Evolutionary conservation across 73 alveolate genomes (phyloP), one percentile per base, ranked within the genome.

Genomic region (Paramecium biaurelia): DNA sequence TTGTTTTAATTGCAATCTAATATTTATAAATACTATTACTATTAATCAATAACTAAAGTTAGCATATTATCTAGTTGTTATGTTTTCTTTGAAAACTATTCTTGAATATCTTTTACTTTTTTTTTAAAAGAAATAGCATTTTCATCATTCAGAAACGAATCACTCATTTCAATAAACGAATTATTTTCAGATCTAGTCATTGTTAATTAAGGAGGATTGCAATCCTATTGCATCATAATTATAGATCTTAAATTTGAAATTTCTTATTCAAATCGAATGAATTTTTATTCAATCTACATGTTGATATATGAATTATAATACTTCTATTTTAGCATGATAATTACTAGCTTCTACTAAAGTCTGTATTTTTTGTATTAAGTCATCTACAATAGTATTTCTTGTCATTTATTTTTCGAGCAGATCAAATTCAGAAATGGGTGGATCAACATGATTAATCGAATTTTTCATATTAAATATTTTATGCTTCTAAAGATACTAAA

Each of bases 141-240:
- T 32, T 63, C 84, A 32, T 63, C 84, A 63, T 63, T 63, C 43
- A 63, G 84, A 63, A 63, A 63, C 45, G 84, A 63, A 63, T 63
- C 84, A 63, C 45, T 63, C 84, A 63, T 63, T 63, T 63, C 84
- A 23, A 63, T 63, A 63, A 63, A 30, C 5, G 84, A 63, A 63
- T 63, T 63, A 63, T 63, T 63, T 63, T 63, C 84, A 30, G 84
- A 63, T 1, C 84, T 21, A 63, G 20, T 63, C 1, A 53, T 53
- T 18, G 23, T 11, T 30, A 63, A 63, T 63, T 63, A 63, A 11
- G 84, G 84, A 30, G 84, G 84, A 30, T 20, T 14, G 12, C 26
- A 63, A 30, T 63, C 84, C 12, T 63, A 63, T 30, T 26, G 8
- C 45, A 32, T 30, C 20, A 63, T 32, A 23, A 63, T 63, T 1